A percentile compares a stretch with the other conserved stretches of the same genome.
Conservation (phyloP, 1,139 yeast species). For the Lodderomyces elongisporus region DNA sequence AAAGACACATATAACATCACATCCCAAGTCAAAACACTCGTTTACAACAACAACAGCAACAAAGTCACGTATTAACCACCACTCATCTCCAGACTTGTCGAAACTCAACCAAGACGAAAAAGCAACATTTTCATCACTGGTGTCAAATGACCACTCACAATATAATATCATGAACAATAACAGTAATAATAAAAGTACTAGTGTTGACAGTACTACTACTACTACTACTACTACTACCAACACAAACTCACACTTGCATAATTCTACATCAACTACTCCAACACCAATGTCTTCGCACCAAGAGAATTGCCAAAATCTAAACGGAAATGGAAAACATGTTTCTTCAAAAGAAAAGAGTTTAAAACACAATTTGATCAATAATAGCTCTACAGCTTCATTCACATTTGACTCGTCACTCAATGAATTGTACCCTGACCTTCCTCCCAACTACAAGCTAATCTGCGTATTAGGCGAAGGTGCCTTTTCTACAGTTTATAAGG, state of each 20-base stretch:
- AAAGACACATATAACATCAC: slow-evolving; percentile 9
- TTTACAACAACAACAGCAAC: not conserved
- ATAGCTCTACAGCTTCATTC: slow-evolving; percentile 7
- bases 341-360: too few relatives aligned
- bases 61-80: too few relatives aligned
- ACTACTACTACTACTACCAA: slow-evolving; percentile 3
- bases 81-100: not conserved
- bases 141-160: slow-evolving; percentile 4
- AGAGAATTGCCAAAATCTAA: too few relatives aligned
- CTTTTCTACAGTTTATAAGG: slow-evolving; percentile 80
- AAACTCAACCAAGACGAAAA: not conserved
- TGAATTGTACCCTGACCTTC: slow-evolving; percentile 21
- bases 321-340: too few relatives aligned
- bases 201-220: slow-evolving; percentile 1
- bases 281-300: too few relatives aligned
- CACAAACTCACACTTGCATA: not conserved
- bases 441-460: slow-evolving; percentile 20
- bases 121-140: slow-evolving; percentile 3
- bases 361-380: too few relatives aligned
- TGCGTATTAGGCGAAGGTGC: slow-evolving; percentile 75
- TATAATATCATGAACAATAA: slow-evolving; percentile 1
- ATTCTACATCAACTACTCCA: slow-evolving; percentile 1
- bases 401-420: slow-evolving; percentile 12
- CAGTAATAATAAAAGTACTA: not conserved
- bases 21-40: slow-evolving; percentile 6